Evolutionary conservation across 2,329 filamentous ascomycete species (phyloP), one percentile per base, ranked within the genome.

Genomic region (Penicillium sp.): DNA sequence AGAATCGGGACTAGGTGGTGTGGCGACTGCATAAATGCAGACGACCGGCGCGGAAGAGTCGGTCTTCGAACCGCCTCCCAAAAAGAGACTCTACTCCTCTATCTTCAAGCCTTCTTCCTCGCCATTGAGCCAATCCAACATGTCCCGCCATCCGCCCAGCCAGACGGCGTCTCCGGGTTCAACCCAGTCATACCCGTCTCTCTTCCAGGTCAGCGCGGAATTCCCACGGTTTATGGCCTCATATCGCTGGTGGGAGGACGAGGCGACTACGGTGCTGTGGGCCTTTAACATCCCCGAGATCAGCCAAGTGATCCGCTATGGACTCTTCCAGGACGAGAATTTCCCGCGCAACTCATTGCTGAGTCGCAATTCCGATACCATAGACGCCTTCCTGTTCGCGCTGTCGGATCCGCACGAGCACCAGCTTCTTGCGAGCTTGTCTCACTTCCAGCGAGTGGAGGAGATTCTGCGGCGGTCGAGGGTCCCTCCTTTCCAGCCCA

Each of bases 201-300:
- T 65, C 7, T 67, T 67, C 49, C 56, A 50, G 25, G 28, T 54
- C 9, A 40, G 45, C 20, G 33, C 50, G 2, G 64, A 67, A 41
- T 41, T 60, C 3, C 64, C 65, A n/a, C 54, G 45, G 4, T 64
- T 66, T 36, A 53, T 51, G 20, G 42, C 59, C 3, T 29, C 53
- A 2, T 68, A 64, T 41, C 59, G 59, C 33, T 69, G 65, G 64
- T 69, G 66, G 66, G 67, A 69, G 37, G 65, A 67, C 31, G 65
- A 68, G 36, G 63, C 64, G 1, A 56, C 52, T 0, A 60, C 63
- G 2, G 54, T 66, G 5, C 56, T 69, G 16, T 66, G 62, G 63
- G 61, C 61, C 3, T 69, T 67, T 33, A 61, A 67, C 17, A 53
- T 60, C 19, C 51, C 59, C 7, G 59, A 66, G 25, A 64, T 69